Base-by-base conservation (phyloP, 1,139 yeast species). In the Kodamaea ohmeri region DNA sequence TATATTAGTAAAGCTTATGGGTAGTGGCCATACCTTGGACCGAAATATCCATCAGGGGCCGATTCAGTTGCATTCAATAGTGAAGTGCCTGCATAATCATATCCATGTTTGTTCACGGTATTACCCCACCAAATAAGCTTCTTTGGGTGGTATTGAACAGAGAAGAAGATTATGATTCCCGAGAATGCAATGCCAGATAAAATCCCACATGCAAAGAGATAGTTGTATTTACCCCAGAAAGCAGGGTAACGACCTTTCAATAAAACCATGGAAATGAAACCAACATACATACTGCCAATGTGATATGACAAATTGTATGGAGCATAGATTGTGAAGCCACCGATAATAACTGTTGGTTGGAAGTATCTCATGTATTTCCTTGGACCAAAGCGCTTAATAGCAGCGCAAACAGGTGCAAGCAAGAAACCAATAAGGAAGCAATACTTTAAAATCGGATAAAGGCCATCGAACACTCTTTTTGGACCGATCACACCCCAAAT, bases 401-500 rank as follows among this genome's bases (percentile, higher is more conserved):
- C 50, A 18, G 51, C 49, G 41, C 61, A 56, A 2, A 66, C 61
- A 15, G 59, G 38, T 1, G 59, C 68, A 18, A 59, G 43, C 21
- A 63, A 32, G 6, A 49, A 55, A 0, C 69, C 69, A 22, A 64
- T 41, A 15, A 63, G 45, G 42, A 64, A 62, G 42, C 67, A 63
- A 56, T 60, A 64, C 36, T 62, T 60, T 33, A 64, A 49, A 4
- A 61, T 45, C 1, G 69, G 68, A 40, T 63, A 62, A 9, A 62
- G 41, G 1, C 65, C 65, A 15, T 56, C 45, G 42, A 63, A 63
- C 1, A 61, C 63, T 38, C 55, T 60, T 16, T 56, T 54, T 0
- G 67, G 67, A 2, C 70, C 69, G 40, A 63, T 61, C 28, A 57
- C 65, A 13, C 70, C 69, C 54, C 61, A 64, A 40, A 60, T 58